These are phyloP conservation scores for Pestalotiopsis sp. DNA, from an alignment of 2,329 filamentous ascomycete genomes.

Conservation along the genomic window DNA sequence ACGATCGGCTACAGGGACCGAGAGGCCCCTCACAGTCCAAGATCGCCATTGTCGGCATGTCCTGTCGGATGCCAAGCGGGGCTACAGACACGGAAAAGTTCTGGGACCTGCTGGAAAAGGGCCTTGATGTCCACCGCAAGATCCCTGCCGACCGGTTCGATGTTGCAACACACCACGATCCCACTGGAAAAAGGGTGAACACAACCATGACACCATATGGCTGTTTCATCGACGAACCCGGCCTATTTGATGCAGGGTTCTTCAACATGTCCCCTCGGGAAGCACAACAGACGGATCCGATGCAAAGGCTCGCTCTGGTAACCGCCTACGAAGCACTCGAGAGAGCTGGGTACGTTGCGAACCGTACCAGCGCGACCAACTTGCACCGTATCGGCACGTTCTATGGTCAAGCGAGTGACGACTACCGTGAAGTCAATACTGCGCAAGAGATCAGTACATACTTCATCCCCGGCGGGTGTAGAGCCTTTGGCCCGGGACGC, in stretches of 20 bases:
- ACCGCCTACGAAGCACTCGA: conserved; percentile 73
- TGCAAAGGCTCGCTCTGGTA: conserved; percentile 66
- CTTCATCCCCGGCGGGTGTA: conserved; percentile 46
- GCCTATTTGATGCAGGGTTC: conserved; percentile 13
- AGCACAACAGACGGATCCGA: conserved; percentile 65
- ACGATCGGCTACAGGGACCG: not conserved
- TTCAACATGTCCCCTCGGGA: conserved; percentile 16
- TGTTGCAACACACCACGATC: conserved; percentile 38
- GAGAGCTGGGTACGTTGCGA: conserved; percentile 67
- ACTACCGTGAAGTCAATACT: conserved; percentile 77
- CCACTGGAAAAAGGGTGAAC: conserved; percentile 54
- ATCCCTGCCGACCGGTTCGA: conserved; percentile 19
- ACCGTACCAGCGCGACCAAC: conserved; percentile 64
- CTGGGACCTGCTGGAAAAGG: conserved; percentile 65
- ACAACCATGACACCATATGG: conserved; percentile 19
- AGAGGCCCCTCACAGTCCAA: conserved; percentile 46
- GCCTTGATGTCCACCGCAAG: conserved; percentile 60
- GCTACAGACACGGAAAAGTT: conserved; percentile 60
- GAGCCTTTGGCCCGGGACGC: conserved; percentile 52
- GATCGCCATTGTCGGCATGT: conserved; percentile 68
- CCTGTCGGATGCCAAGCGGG: conserved; percentile 64
- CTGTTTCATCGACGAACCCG: conserved; percentile 14
- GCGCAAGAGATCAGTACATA: conserved; percentile 69
- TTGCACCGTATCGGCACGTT: conserved; percentile 63
- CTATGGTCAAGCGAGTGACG: conserved; percentile 75